These are phyloP conservation scores for Rhynchosporium agropyri DNA, from an alignment of 2,329 filamentous ascomycete genomes.

Conservation along the genomic window DNA sequence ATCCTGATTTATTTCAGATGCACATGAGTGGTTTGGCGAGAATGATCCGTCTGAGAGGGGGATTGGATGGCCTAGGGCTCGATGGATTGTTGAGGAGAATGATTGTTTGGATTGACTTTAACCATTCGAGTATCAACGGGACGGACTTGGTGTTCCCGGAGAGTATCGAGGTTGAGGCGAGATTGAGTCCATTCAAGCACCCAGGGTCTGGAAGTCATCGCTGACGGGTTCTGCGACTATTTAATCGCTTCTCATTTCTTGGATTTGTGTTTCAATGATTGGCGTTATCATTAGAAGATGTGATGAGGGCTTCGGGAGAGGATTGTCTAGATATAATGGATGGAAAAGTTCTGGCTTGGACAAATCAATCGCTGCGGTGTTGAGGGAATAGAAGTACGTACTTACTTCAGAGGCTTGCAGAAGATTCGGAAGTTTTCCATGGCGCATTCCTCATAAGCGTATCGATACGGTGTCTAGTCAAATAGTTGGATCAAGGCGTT, in stretches of 20 bases:
- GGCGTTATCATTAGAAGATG: background rate
- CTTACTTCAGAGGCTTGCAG: too few species aligned
- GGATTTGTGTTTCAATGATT: background rate
- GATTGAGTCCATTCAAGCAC: slow-evolving; percentile 18
- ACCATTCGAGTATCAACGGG: slow-evolving; percentile 18
- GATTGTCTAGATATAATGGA: background rate
- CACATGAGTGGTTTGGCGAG: slow-evolving; percentile 22
- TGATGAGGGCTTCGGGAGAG: background rate
- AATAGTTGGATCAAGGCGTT: slow-evolving; percentile 8
- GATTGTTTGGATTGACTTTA: slow-evolving; percentile 25
- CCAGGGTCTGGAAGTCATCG: background rate
- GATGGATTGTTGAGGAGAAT: slow-evolving; percentile 23
- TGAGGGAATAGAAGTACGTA: too few species aligned
- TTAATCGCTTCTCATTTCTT: background rate
- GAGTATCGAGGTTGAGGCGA: slow-evolving; percentile 16
- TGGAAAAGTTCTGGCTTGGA: background rate
- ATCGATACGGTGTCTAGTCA: background rate
- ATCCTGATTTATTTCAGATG: slow-evolving; percentile 18
- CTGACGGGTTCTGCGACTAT: background rate
- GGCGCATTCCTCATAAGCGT: background rate
- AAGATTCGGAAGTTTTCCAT: too few species aligned
- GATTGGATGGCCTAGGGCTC: slow-evolving; percentile 15
- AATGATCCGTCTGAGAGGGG: slow-evolving; percentile 25
- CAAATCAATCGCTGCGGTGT: too few species aligned
- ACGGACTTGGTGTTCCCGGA: slow-evolving; percentile 15